Evolutionary conservation across 257 asterid species (phyloP).

Genomic region (Solanum sparsipilum): DNA sequence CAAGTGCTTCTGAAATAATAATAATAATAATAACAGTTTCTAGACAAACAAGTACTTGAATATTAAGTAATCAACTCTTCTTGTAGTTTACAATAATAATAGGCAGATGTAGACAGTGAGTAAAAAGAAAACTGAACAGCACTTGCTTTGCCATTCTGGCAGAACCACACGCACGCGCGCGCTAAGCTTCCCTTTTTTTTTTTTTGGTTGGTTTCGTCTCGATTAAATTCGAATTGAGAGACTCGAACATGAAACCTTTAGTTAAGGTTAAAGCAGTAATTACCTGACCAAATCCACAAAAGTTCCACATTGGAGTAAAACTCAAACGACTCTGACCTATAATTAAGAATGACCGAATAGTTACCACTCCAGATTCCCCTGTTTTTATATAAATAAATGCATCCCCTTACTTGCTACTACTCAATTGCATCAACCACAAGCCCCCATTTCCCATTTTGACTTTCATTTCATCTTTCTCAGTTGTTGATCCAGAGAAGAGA

Average conservation of each 20-base stretch:
- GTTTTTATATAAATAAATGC: background rate
- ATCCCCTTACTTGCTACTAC: background rate
- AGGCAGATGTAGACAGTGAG: background rate
- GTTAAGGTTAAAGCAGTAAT: too few species aligned
- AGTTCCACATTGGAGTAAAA: too few species aligned
- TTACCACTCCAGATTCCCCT: too few species aligned
- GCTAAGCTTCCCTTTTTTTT: too few species aligned
- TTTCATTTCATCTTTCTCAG: background rate
- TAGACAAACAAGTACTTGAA: background rate
- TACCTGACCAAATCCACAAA: too few species aligned
- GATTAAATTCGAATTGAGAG: too few species aligned
- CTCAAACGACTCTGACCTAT: too few species aligned
- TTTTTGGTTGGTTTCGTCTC: too few species aligned
- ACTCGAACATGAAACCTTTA: too few species aligned
- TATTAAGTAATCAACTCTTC: background rate
- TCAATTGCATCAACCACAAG: slow-evolving; percentile 7
- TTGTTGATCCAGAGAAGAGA: background rate
- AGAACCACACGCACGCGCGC: slow-evolving; percentile 33
- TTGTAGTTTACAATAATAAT: background rate
- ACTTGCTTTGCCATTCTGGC: slow-evolving; percentile 23
- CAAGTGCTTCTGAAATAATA: background rate
- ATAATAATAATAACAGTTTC: background rate
- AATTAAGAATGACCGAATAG: too few species aligned
- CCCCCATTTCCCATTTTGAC: background rate
- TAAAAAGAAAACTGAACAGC: slow-evolving; percentile 13